Conservation (phyloP, 441 rosid species). For the Sinapis alba region DNA sequence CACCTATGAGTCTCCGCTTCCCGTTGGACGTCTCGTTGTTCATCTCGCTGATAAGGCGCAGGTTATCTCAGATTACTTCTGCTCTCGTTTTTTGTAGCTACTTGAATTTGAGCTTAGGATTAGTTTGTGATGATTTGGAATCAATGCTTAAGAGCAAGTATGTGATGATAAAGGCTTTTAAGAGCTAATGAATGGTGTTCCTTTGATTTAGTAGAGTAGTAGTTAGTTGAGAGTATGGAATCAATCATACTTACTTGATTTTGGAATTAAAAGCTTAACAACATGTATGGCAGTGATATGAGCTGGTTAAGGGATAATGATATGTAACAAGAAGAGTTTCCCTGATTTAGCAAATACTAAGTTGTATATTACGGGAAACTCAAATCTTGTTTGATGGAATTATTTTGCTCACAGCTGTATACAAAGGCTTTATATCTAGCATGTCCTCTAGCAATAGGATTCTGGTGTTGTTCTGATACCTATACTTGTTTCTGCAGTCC, state of each 20-base stretch:
- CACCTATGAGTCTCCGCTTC: slow-evolving; percentile 91
- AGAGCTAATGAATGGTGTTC: not conserved
- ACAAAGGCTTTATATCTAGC: not conserved
- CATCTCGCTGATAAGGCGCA: slow-evolving; percentile 98
- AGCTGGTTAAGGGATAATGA: no score
- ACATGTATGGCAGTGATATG: no score
- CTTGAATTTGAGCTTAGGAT: not conserved
- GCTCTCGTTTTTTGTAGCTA: not conserved
- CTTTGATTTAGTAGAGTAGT: not conserved
- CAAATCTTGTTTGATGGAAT: not conserved
- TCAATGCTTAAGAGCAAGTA: not conserved
- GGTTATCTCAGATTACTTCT: slow-evolving; percentile 56
- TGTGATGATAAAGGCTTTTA: not conserved
- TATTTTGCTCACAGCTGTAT: not conserved
- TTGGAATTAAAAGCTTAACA: no score
- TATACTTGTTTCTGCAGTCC: not conserved
- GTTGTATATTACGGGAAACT: not conserved
- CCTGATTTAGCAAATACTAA: not conserved
- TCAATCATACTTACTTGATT: no score
- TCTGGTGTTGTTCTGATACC: not conserved
- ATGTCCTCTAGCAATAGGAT: not conserved
- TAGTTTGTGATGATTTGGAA: not conserved
- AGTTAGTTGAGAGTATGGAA: no score
- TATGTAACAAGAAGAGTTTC: not conserved
- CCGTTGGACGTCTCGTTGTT: slow-evolving; percentile 94